Conservation (phyloP, 352 stramenopile species). For the Phytophthora parvispora region DNA sequence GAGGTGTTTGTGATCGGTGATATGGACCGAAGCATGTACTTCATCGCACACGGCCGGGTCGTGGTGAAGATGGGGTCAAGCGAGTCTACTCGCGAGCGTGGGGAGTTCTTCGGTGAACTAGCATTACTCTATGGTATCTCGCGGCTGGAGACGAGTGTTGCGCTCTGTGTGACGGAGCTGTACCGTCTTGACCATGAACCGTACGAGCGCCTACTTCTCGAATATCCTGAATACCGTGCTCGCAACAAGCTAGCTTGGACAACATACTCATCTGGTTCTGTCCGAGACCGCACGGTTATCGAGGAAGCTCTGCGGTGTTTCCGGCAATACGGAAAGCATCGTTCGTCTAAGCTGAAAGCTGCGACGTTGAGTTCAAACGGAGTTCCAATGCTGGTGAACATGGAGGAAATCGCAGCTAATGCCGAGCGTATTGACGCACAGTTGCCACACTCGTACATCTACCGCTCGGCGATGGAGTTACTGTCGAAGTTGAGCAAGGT, state of each 20-base stretch:
- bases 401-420: slow-evolving; percentile 16
- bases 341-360: neutral
- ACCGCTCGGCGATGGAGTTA: slow-evolving; percentile 60
- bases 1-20: slow-evolving; percentile 79
- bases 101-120: slow-evolving; percentile 73
- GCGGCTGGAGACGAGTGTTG: slow-evolving; percentile 70
- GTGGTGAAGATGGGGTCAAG: slow-evolving; percentile 63
- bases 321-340: neutral
- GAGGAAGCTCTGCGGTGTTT: slow-evolving; percentile 23
- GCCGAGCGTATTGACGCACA: slow-evolving; percentile 51
- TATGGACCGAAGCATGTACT: slow-evolving; percentile 86
- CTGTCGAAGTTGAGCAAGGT: slow-evolving; percentile 50
- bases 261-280: slow-evolving; percentile 14
- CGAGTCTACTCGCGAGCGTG: slow-evolving; percentile 60
- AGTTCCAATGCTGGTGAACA: neutral
- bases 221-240: slow-evolving; percentile 75
- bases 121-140: slow-evolving; percentile 71
- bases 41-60: slow-evolving; percentile 71
- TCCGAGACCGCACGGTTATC: slow-evolving; percentile 9
- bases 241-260: slow-evolving; percentile 70
- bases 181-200: slow-evolving; percentile 72
- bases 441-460: slow-evolving; percentile 59
- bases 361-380: slow-evolving; percentile 9
- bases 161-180: slow-evolving; percentile 64
- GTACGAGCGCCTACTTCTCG: slow-evolving; percentile 69